Evolutionary conservation across 1,284 basidiomycete genomes (phyloP).

Genomic region (Macrocystidia cucumis): DNA sequence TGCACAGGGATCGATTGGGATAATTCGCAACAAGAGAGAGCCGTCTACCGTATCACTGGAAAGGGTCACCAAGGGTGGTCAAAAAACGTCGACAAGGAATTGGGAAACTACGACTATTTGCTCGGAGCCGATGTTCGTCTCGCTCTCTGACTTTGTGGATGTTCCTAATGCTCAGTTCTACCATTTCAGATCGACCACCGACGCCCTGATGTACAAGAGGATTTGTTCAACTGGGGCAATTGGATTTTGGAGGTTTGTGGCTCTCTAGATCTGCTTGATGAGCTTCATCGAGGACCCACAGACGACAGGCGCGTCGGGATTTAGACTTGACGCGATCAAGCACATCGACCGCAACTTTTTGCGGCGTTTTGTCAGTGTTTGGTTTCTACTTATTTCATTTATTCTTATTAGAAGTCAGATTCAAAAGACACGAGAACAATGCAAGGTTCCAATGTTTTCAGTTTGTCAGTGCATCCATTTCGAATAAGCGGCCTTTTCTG

Average conservation of each 20-base stretch:
- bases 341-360: slow-evolving; percentile 68
- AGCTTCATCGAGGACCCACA: slow-evolving; percentile 25
- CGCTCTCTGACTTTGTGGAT: neutral
- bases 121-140: slow-evolving; percentile 57
- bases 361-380: slow-evolving; percentile 48
- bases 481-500: slow-evolving; percentile 13
- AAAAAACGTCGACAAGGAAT: slow-evolving; percentile 54
- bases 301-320: slow-evolving; percentile 77
- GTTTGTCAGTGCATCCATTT: no score
- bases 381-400: slow-evolving; percentile 1
- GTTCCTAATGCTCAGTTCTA: neutral
- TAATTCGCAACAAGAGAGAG: slow-evolving; percentile 53
- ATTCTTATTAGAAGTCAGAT: slow-evolving; percentile 30
- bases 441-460: slow-evolving; percentile 47
- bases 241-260: slow-evolving; percentile 63
- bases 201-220: slow-evolving; percentile 72
- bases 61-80: slow-evolving; percentile 65
- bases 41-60: slow-evolving; percentile 54
- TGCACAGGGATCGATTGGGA: slow-evolving; percentile 81
- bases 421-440: slow-evolving; percentile 33
- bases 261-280: neutral
- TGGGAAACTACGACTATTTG: slow-evolving; percentile 78
- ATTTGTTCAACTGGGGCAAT: slow-evolving; percentile 57
- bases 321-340: slow-evolving; percentile 87
- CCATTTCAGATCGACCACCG: slow-evolving; percentile 72